Percentiles rank a stretch among this genome's conserved stretches.
These are phyloP conservation scores for Phascolomyces articulosus DNA, from an alignment of 371 early-diverging fungal species.

Conservation along the genomic window DNA sequence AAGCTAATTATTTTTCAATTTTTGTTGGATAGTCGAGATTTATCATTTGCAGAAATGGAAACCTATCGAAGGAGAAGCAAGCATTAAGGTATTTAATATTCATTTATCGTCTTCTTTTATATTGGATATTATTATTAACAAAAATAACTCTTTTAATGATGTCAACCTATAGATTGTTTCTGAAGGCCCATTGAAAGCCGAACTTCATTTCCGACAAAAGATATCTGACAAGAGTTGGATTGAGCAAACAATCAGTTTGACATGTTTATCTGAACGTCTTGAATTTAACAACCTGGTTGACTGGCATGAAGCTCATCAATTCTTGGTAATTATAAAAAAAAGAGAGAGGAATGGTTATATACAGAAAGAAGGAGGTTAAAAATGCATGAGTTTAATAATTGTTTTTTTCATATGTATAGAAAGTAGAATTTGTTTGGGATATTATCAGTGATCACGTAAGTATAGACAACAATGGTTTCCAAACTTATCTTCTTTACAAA, in stretches of 20 bases:
- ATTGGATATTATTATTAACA: no score
- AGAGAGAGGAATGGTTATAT: background rate
- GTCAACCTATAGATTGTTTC: conserved; percentile 26
- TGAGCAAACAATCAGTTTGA: conserved; percentile 76
- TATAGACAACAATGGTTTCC: no score
- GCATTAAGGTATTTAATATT: conserved; percentile 29
- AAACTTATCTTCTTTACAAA: no score
- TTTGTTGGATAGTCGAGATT: conserved; percentile 34
- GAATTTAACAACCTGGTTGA: conserved; percentile 88
- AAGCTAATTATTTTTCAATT: background rate
- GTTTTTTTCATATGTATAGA: conserved; percentile 36
- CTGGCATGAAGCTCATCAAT: conserved; percentile 92
- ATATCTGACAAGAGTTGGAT: conserved; percentile 70
- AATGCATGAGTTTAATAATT: no score
- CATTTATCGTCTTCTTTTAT: no score
- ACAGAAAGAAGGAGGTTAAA: no score
- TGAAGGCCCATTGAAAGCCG: conserved; percentile 47
- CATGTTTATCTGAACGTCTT: conserved; percentile 60
- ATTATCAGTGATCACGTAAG: conserved; percentile 73
- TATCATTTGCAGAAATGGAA: conserved; percentile 50
- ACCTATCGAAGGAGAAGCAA: conserved; percentile 30
- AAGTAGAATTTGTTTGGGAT: conserved; percentile 92
- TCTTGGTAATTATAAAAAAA: conserved; percentile 55
- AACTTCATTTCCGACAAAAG: conserved; percentile 66
- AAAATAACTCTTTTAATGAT: background rate